Conservation (phyloP, 441 rosid genomes). For the Pelargonium australe region DNA sequence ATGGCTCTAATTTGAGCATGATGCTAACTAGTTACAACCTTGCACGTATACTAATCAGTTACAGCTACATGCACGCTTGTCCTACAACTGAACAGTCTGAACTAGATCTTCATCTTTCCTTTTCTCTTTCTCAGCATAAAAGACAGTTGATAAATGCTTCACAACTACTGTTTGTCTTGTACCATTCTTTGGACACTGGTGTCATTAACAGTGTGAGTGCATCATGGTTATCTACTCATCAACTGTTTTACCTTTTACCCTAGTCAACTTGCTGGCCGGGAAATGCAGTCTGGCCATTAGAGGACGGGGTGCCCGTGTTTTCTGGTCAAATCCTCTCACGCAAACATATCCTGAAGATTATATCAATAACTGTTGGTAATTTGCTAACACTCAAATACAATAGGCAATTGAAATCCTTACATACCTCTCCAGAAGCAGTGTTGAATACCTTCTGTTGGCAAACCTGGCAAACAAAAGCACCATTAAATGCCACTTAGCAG, state of each 20-base stretch:
- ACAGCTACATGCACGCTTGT: constrained; percentile 20
- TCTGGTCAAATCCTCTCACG: constrained; percentile 80
- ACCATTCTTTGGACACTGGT: constrained; percentile 18
- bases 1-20: constrained; percentile 40
- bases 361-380: constrained; percentile 1
- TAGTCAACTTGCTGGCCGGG: constrained; percentile 58
- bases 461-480: constrained; percentile 40
- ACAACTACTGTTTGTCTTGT: constrained; percentile 13
- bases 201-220: constrained; percentile 13
- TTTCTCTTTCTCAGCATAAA: constrained; percentile 12
- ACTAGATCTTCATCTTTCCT: constrained; percentile 13
- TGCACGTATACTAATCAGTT: background rate
- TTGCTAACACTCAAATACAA: background rate
- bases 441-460: constrained; percentile 69
- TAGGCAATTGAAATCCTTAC: constrained; percentile 4
- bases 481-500: background rate
- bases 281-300: constrained; percentile 70
- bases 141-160: constrained; percentile 20
- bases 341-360: constrained; percentile 77
- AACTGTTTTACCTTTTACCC: constrained; percentile 28
- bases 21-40: constrained; percentile 24
- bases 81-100: constrained; percentile 22
- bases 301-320: constrained; percentile 73
- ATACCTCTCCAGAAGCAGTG: constrained; percentile 92
- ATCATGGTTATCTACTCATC: constrained; percentile 17